Base-by-base conservation (phyloP, 306 rosid species). In the Castanospermum australe region DNA sequence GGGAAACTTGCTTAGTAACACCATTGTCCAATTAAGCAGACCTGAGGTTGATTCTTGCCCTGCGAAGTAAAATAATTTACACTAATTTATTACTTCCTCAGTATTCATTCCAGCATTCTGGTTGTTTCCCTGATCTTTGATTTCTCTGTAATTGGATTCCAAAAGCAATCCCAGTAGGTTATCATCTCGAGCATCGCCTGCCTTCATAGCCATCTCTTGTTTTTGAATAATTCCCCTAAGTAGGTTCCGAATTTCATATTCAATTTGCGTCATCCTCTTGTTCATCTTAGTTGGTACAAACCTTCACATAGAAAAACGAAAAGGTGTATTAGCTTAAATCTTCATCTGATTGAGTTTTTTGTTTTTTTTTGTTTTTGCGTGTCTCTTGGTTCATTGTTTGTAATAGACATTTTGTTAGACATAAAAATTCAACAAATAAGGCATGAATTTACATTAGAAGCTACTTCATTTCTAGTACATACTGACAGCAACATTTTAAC, bases 11-110 rank as follows among this genome's bases (percentile, higher is more conserved):
- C 85, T 59, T 2, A 76, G 30, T 15, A 84, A 11, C 15, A 86
- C 61, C 78, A 88, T 33, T 8, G 88, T 76, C 92, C 89, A 88
- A 72, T 71, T 83, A n/a, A 82, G 77, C 35, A 89, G 39, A 5
- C 15, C 70, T 0, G 92, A 51, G 14, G 88, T 86, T 35, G 87
- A 82, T 81, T 79, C 92, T 67, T 84, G 87, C 24, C 90, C 92
- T 0, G 75, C 86, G 24, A 76, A 39, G 69, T 86, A 89, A 64
- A 84, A 88, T 0, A 86, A 24, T 50, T 83, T 88, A 12, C 89
- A 88, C 45, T 88, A 88, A 11, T 45, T 72, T 15, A 86, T 84
- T 7, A 86, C 87, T 3, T 89, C 92, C 12, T 52, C 38, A 3
- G 69, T 70, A 25, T 83, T 86, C 88, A 89, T 67, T 55, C 86